A percentile compares a stretch with the other conserved stretches of the same genome.
phyloP scores from a whole-genome alignment of 1,139 yeast genomes.

The Suhomyces guaymorum region DNA sequence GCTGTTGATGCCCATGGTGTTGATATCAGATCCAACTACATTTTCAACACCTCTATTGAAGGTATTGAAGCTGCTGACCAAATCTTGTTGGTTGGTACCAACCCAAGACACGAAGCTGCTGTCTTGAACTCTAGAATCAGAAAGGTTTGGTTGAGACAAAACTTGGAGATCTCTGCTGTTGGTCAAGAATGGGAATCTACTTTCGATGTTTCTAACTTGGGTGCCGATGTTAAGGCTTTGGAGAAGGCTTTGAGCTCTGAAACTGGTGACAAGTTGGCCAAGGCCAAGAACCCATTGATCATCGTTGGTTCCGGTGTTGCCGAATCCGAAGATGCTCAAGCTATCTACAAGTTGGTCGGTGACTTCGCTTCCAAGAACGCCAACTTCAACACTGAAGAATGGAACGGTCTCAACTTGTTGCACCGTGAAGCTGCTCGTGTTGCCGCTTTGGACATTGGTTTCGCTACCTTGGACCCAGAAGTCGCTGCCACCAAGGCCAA shows the following conservation, averaged over 20 bases:
- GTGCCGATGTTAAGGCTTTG: conserved; percentile 60
- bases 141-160: conserved; percentile 74
- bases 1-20: conserved; percentile 68
- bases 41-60: conserved; percentile 76
- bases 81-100: conserved; percentile 76
- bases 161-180: conserved; percentile 65
- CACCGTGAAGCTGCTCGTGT: conserved; percentile 87
- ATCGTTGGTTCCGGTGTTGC: conserved; percentile 82
- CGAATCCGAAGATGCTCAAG: conserved; percentile 65
- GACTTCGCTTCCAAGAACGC: conserved; percentile 59
- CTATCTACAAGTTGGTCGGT: conserved; percentile 63
- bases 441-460: conserved; percentile 86
- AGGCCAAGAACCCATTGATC: conserved; percentile 75
- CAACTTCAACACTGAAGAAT: conserved; percentile 67
- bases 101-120: conserved; percentile 91
- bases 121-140: conserved; percentile 84
- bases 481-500: conserved; percentile 60
- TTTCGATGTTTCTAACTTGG: conserved; percentile 64
- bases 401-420: conserved; percentile 82
- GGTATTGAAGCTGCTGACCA: conserved; percentile 85
- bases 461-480: conserved; percentile 56
- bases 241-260: conserved; percentile 64
- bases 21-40: conserved; percentile 77
- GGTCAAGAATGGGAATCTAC: conserved; percentile 82
- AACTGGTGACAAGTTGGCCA: conserved; percentile 65